These are phyloP conservation scores for Periglandula ipomoeae DNA, from an alignment of 2,329 filamentous ascomycete genomes.

Conservation along the genomic window DNA sequence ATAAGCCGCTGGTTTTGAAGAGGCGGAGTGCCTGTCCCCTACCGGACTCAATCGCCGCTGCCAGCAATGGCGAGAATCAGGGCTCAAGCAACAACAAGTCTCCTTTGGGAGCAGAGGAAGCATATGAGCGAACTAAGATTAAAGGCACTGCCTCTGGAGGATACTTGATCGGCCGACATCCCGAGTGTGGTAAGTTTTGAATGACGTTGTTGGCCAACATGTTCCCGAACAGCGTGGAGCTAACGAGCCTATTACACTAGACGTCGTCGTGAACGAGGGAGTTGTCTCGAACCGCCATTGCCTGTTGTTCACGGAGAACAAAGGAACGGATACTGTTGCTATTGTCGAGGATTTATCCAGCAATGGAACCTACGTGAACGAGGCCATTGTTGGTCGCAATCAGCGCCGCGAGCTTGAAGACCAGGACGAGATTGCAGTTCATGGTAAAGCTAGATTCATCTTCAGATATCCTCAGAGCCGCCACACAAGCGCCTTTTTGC, in stretches of 20 bases:
- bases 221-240: not conserved
- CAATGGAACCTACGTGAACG: constrained; percentile 95
- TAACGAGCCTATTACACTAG: constrained; percentile 20
- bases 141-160: constrained; percentile 62
- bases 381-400: constrained; percentile 83
- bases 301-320: constrained; percentile 54
- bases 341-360: constrained; percentile 88
- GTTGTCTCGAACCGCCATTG: constrained; percentile 85
- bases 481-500: constrained; percentile 67
- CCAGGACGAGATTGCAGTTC: constrained; percentile 80
- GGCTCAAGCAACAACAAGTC: constrained; percentile 33
- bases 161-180: constrained; percentile 85
- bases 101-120: constrained; percentile 44
- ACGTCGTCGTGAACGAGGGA: constrained; percentile 65
- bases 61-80: constrained; percentile 27
- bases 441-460: constrained; percentile 77
- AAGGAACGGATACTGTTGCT: constrained; percentile 51
- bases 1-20: constrained; percentile 61
- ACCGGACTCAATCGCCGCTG: constrained; percentile 34
- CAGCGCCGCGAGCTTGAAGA: constrained; percentile 82
- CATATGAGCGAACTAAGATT: constrained; percentile 53
- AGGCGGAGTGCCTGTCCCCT: constrained; percentile 63
- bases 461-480: constrained; percentile 80
- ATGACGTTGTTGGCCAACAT: not conserved
- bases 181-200: constrained; percentile 70